Percentiles rank a stretch among this genome's conserved stretches.
Conservation (phyloP, 1,284 basidiomycete genomes). For the Puccinia triticina region DNA sequence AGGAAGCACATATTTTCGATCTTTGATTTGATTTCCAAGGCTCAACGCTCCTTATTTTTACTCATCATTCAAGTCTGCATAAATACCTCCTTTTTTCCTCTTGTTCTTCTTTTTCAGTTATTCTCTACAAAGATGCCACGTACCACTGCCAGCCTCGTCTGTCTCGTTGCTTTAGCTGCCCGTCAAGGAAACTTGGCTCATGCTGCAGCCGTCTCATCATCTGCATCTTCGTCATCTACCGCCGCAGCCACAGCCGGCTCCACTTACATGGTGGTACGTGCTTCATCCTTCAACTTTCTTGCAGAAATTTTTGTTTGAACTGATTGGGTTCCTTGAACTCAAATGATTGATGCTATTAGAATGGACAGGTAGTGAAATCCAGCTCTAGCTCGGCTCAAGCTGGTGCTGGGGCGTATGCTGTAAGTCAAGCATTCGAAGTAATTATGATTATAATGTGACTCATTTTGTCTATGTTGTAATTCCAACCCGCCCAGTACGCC, state of each 20-base stretch:
- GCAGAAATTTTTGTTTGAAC: not conserved
- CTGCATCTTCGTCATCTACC: conserved; percentile 7
- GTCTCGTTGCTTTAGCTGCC: conserved; percentile 26
- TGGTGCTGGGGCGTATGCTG: conserved; percentile 30
- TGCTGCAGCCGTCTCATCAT: conserved; percentile 5
- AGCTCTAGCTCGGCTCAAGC: conserved; percentile 29
- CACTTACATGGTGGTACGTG: conserved; percentile 25
- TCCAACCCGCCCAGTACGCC: not conserved
- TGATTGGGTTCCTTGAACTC: not conserved
- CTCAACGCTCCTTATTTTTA: not conserved
- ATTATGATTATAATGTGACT: not conserved
- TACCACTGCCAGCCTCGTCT: conserved; percentile 8
- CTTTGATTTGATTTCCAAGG: conserved; percentile 13
- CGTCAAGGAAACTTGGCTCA: conserved; percentile 3
- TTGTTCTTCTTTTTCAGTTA: not conserved
- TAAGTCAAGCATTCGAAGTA: conserved; percentile 7
- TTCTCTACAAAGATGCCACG: conserved; percentile 16
- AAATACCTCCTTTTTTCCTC: not conserved
- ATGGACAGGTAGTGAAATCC: conserved; percentile 15
- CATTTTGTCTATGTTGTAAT: not conserved
- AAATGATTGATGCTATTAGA: not conserved
- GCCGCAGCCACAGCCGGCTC: conserved; percentile 12
- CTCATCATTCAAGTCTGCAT: not conserved
- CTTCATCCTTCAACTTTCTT: not conserved
- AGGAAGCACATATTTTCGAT: not conserved